These are phyloP conservation scores for Gnaphalium uliginosum DNA, from an alignment of 129 eudicot genomes.

Conservation along the genomic window DNA sequence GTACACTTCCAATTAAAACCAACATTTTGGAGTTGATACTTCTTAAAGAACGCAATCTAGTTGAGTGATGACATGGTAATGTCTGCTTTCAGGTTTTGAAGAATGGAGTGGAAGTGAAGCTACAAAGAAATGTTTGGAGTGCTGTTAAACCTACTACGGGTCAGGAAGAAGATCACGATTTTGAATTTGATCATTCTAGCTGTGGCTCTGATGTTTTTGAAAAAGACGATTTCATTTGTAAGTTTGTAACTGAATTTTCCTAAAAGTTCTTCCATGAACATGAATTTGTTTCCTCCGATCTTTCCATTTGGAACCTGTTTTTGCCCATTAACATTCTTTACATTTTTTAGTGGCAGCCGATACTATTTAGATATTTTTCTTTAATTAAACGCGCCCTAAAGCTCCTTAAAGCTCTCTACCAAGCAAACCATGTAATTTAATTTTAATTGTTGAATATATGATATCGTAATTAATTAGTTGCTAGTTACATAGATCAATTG, in stretches of 20 bases:
- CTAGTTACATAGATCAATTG: no score
- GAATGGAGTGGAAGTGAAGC: conserved; percentile 97
- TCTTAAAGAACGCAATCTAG: neutral
- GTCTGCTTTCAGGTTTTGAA: conserved; percentile 63
- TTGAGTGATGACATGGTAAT: neutral
- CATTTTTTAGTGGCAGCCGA: conserved; percentile 46
- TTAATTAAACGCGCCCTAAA: no score
- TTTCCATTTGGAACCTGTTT: neutral
- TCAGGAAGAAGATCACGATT: conserved; percentile 82
- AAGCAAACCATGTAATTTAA: no score
- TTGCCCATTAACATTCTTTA: neutral
- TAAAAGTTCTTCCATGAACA: neutral
- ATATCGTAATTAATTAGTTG: no score
- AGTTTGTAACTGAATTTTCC: conserved; percentile 28
- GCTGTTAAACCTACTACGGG: conserved; percentile 96
- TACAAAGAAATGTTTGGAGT: conserved; percentile 92
- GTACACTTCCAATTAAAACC: no score
- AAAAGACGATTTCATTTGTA: conserved; percentile 52
- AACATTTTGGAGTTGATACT: no score
- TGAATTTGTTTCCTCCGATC: neutral
- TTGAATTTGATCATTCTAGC: conserved; percentile 67
- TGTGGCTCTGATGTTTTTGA: conserved; percentile 63
- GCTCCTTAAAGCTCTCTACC: no score
- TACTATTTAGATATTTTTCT: no score
- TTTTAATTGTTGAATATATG: no score